Evolutionary conservation across 192 early-diverging fungal species (phyloP).

Genomic region (Coemansia sp.): DNA sequence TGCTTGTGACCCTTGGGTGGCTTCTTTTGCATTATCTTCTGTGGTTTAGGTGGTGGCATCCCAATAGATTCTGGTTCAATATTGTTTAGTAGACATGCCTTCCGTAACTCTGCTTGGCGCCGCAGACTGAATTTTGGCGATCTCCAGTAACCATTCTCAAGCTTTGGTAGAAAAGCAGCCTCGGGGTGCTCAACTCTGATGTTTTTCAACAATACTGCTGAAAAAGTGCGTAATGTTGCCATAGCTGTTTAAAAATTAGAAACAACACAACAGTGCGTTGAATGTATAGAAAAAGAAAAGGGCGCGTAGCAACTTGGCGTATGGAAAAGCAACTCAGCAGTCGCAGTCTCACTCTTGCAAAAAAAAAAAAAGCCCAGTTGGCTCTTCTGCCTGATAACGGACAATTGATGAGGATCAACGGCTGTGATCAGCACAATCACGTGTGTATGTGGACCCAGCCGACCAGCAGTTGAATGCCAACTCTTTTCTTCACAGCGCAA

Average conservation of each 20-base stretch:
- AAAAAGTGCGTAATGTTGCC: conserved; percentile 48
- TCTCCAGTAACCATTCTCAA: conserved; percentile 57
- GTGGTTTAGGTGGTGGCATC: conserved; percentile 32
- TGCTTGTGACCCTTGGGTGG: conserved; percentile 57
- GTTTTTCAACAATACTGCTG: conserved; percentile 30
- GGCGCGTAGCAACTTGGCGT: background rate
- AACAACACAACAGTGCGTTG: background rate
- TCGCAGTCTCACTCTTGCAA: background rate
- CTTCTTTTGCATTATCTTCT: conserved; percentile 50
- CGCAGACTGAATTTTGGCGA: conserved; percentile 55
- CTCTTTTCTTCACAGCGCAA: background rate
- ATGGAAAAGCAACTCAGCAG: background rate
- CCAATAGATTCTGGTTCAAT: conserved; percentile 58
- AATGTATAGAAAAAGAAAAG: background rate
- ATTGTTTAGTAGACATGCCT: conserved; percentile 55
- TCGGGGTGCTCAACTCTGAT: conserved; percentile 21
- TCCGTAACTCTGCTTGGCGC: conserved; percentile 62
- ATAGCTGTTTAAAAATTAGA: conserved; percentile 4
- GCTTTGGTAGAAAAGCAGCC: conserved; percentile 36
- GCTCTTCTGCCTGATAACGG: background rate
- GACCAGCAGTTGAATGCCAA: background rate
- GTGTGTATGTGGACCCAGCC: background rate
- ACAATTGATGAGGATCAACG: background rate
- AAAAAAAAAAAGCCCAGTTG: background rate
- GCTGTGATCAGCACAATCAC: background rate